Evolutionary conservation across 2,329 filamentous ascomycete species (phyloP), one percentile per base, ranked within the genome.

Genomic region (Cordyceps farinosa): DNA sequence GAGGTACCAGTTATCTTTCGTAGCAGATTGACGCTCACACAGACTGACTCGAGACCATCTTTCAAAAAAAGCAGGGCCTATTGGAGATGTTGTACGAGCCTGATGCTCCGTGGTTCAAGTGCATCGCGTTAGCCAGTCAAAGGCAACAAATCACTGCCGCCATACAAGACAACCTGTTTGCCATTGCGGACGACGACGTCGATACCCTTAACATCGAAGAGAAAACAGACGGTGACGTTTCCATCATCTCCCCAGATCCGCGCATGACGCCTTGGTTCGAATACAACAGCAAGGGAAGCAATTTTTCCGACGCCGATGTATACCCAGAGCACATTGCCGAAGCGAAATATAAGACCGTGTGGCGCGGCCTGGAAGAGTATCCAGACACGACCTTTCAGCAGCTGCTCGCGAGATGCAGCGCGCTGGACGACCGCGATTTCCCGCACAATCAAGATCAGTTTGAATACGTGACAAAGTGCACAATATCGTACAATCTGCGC

Each of bases 81-180:
- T 22, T 62, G 1, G 60, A 62, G 22, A 56, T 62, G n/a, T 34
- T 62, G 7, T 62, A 56, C 29, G 60, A 62, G 34, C 60, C 60
- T 5, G 42, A 56, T 3, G 36, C 15, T 10, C 52, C 52, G 3
- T 62, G 60, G 60, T 56, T 62, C 52, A 62, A 56, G 13, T 62
- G 60, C 29, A 36, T 62, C 27, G 34, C 60, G 10, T 32, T 56
- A 6, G 7, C 22, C n/a, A 4, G 10, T 5, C 8, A 42, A 15
- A 40, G 29, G 27, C n/a, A 22, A 6, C 52, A 44, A 3, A 29
- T 62, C 27, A 48, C 22, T 11, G n/a, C 52, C 45, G 44, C 42
- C 34, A 17, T 62, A 7, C 52, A 62, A 7, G 52, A 62, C 34
- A 62, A 51, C 38, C 17, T 62, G 9, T 42, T 62, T 27, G 60